Percentiles rank a stretch among this genome's conserved stretches.
Evolutionary conservation across 2,329 filamentous ascomycete genomes (phyloP).

Genomic region (Orbilia oligospora): DNA sequence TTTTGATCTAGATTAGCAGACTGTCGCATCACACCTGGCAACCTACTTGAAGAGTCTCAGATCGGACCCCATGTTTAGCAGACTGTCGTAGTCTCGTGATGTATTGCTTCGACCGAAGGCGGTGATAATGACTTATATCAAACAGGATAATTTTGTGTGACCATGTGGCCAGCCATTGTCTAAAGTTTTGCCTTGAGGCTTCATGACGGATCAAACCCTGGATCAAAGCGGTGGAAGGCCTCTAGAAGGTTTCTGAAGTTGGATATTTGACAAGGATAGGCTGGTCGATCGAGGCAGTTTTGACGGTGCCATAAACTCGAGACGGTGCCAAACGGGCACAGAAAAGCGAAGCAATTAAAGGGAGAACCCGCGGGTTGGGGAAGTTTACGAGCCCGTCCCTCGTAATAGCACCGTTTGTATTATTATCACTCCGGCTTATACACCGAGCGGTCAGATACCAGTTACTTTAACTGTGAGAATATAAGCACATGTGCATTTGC

Average conservation of each 20-base stretch:
- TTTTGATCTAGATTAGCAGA: constrained; percentile 45
- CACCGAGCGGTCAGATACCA: constrained; percentile 40
- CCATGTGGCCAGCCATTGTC: constrained; percentile 36
- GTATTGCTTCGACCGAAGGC: constrained; percentile 28
- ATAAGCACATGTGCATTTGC: neutral
- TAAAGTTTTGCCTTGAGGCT: constrained; percentile 15
- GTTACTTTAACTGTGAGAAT: neutral
- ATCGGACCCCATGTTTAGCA: constrained; percentile 12
- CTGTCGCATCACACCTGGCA: constrained; percentile 37
- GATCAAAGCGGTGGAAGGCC: constrained; percentile 50
- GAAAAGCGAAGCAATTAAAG: constrained; percentile 34
- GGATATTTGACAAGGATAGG: constrained; percentile 45
- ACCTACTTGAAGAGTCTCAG: constrained; percentile 52
- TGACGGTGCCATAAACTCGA: constrained; percentile 29
- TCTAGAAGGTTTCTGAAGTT: constrained; percentile 59
- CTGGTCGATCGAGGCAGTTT: constrained; percentile 30
- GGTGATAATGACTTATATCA: constrained; percentile 49
- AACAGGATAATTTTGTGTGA: constrained; percentile 48
- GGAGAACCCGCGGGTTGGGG: constrained; percentile 31
- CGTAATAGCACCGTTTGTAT: constrained; percentile 29
- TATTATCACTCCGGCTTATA: constrained; percentile 22
- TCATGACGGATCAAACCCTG: constrained; percentile 16
- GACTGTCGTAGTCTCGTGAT: constrained; percentile 42
- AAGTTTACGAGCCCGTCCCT: constrained; percentile 4
- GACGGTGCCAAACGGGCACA: constrained; percentile 37